Evolutionary conservation across 495 filamentous ascomycete genomes (phyloP), one percentile per base, ranked within the genome.

Genomic region (Podospora pseudopauciseta): DNA sequence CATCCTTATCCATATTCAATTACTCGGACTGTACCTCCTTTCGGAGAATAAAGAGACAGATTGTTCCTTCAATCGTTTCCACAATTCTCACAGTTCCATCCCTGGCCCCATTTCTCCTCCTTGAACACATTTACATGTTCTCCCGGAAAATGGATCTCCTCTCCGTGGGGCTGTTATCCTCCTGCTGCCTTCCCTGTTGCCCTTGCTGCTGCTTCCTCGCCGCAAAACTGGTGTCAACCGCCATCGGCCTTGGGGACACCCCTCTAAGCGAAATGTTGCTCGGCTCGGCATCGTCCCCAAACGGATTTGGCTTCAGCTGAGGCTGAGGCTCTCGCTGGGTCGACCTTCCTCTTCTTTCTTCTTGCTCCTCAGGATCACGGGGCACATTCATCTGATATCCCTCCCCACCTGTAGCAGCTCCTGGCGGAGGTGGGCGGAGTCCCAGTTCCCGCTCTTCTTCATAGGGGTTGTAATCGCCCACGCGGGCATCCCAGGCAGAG

Each of bases 401-500:
- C 18, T 76, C 73, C 68, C 80, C 78, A 55, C 65, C 67, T 60
- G 56, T 70, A 39, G 59, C 34, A 19, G 57, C 66, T 2, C 49
- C 34, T 2, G 55, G 28, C 5, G 63, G 61, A 9, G 71, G 71
- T 34, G 70, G 72, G 57, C 74, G 77, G 44, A 81, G 64, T 0
- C 82, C 83, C 7, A 86, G 74, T 75, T 91, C 90, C 71, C 88
- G 84, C 78, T 90, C 89, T 68, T 91, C 83, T 67, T 89, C 86
- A 71, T 88, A 87, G 16, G 77, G 76, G 6, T 81, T 84, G 72
- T 87, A 86, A 73, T 89, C 88, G 63, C 49, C 88, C 4, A 92
- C 89, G 44, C 87, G 74, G 61, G 88, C 70, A 79, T 91, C 89
- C 90, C 90, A 92, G 27, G 90, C 88, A 67, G 90, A 88, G 75